Evolutionary conservation across 169 alveolate genomes (phyloP).

Genomic region (Babesia gibsoni): DNA sequence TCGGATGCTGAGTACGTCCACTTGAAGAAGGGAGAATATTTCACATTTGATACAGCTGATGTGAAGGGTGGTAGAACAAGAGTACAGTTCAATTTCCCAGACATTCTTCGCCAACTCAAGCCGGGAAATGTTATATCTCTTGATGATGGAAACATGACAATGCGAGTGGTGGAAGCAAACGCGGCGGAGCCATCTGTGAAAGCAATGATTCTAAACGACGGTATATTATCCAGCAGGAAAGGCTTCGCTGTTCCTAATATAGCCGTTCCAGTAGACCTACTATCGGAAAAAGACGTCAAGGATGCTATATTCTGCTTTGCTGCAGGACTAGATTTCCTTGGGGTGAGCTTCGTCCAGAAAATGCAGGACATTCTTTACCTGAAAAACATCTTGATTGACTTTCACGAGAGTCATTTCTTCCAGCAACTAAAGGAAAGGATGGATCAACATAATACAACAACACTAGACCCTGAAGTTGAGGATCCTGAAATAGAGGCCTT

Average conservation of each 20-base stretch:
- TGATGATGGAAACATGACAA: constrained; percentile 75
- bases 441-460: background rate
- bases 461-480: constrained; percentile 31
- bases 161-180: constrained; percentile 59
- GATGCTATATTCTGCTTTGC: constrained; percentile 77
- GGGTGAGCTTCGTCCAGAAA: constrained; percentile 74
- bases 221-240: constrained; percentile 74
- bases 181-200: constrained; percentile 50
- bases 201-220: constrained; percentile 70
- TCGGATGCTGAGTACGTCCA: constrained; percentile 69
- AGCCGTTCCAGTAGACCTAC: constrained; percentile 71
- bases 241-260: constrained; percentile 82
- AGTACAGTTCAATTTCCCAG: constrained; percentile 70
- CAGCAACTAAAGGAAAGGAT: constrained; percentile 37
- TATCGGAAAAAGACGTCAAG: constrained; percentile 75
- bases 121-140: constrained; percentile 69
- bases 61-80: constrained; percentile 61
- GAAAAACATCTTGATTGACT: constrained; percentile 69
- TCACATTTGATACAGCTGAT: constrained; percentile 69
- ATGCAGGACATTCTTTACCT: constrained; percentile 68
- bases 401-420: constrained; percentile 49
- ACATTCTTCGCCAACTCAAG: constrained; percentile 61
- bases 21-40: constrained; percentile 72
- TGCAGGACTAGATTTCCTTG: constrained; percentile 71
- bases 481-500: constrained; percentile 55